These are phyloP conservation scores for Vigna reflexopilosa DNA, from an alignment of 306 rosid genomes.

Conservation along the genomic window DNA sequence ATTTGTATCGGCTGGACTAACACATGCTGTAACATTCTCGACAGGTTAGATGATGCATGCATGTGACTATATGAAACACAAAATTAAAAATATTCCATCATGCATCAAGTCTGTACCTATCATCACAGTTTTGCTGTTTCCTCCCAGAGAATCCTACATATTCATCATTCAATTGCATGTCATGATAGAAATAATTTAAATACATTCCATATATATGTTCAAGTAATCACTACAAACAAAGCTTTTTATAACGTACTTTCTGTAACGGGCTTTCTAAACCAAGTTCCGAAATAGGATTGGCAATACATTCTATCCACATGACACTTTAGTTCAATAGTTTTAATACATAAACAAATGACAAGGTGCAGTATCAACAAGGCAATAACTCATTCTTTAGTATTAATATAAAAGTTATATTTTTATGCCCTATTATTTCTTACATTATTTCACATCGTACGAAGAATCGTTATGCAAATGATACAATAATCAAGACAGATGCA, in stretches of 20 bases:
- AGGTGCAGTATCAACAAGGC: background rate
- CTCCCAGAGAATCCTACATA: constrained; percentile 94
- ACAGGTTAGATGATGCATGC: constrained; percentile 31
- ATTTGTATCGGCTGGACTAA: constrained; percentile 99
- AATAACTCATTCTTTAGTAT: constrained; percentile 19
- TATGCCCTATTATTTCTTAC: constrained; percentile 19
- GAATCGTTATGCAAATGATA: background rate
- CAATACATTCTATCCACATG: background rate
- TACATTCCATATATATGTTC: constrained; percentile 28
- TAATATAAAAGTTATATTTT: background rate
- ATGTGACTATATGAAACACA: background rate
- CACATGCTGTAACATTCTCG: constrained; percentile 74
- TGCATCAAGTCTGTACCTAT: constrained; percentile 66
- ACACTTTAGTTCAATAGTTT: constrained; percentile 7
- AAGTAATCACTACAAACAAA: background rate
- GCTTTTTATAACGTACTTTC: background rate
- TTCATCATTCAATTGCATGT: constrained; percentile 43
- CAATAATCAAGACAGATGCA: background rate
- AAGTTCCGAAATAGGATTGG: background rate
- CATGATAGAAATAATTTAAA: constrained; percentile 27
- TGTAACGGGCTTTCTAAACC: background rate
- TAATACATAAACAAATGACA: background rate
- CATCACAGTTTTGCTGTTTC: constrained; percentile 99
- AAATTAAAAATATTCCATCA: constrained; percentile 9
- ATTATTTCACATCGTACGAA: background rate